phyloP scores from a whole-genome alignment of 371 early-diverging fungal genomes.

The Dichotomocladium elegans region DNA sequence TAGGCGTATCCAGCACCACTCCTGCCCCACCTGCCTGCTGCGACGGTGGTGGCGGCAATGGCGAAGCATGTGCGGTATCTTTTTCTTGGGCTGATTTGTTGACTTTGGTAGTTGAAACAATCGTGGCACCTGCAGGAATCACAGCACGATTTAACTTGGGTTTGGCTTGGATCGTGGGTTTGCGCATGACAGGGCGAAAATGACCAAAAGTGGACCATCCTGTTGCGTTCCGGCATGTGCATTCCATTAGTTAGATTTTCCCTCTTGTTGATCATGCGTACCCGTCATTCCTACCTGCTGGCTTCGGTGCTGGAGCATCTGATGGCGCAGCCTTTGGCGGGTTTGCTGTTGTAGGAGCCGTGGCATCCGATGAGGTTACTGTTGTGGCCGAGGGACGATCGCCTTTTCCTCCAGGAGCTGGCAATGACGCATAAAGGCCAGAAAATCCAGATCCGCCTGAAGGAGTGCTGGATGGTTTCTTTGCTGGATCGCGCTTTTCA shows the following conservation, averaged over 20 bases:
- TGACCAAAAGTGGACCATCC: slow-evolving; percentile 43
- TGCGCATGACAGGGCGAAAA: slow-evolving; percentile 45
- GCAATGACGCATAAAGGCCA: slow-evolving; percentile 15
- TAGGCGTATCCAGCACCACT: not conserved
- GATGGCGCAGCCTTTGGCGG: slow-evolving; percentile 1
- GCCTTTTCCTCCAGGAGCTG: slow-evolving; percentile 7
- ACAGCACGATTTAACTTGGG: slow-evolving; percentile 41
- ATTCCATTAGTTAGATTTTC: too few species aligned
- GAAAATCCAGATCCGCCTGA: slow-evolving; percentile 2
- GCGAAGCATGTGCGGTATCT: not conserved
- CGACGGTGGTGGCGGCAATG: not conserved
- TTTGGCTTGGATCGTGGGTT: slow-evolving; percentile 44
- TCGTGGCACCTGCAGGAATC: slow-evolving; percentile 38
- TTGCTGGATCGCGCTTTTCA: slow-evolving; percentile 6
- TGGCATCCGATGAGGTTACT: not conserved
- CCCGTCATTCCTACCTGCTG: not conserved
- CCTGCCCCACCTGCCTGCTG: not conserved
- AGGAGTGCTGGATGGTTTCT: not conserved
- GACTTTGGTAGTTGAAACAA: slow-evolving; percentile 35
- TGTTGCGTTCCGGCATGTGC: too few species aligned
- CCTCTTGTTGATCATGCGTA: not conserved
- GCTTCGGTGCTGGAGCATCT: slow-evolving; percentile 1
- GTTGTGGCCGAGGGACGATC: not conserved
- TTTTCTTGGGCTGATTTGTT: slow-evolving; percentile 12
- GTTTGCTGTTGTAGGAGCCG: not conserved